These are phyloP conservation scores for Rusavskia elegans DNA, from an alignment of 495 filamentous ascomycete genomes.

Conservation along the genomic window DNA sequence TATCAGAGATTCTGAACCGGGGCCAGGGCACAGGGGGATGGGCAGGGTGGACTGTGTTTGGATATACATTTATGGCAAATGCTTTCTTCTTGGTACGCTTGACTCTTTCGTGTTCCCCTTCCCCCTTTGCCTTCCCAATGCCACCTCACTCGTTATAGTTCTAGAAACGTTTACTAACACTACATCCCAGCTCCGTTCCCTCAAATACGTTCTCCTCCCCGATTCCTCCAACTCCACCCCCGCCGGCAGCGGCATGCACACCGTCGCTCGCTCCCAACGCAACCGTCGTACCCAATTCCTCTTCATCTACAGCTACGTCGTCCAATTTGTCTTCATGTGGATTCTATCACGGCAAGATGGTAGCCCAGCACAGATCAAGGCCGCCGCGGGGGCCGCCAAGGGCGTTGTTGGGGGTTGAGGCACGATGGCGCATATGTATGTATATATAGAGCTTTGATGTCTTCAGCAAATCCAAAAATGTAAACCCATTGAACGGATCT, in stretches of 20 bases:
- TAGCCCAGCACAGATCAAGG: background rate
- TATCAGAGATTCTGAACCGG: conserved; percentile 60
- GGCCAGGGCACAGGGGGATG: conserved; percentile 69
- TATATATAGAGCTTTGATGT: too few species aligned
- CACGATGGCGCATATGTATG: too few species aligned
- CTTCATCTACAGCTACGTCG: conserved; percentile 85
- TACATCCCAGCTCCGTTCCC: conserved; percentile 60
- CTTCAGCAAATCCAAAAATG: too few species aligned
- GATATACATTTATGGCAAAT: conserved; percentile 83
- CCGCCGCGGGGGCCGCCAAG: background rate
- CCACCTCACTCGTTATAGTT: background rate
- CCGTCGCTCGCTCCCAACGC: conserved; percentile 65
- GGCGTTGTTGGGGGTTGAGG: too few species aligned
- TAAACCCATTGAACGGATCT: too few species aligned
- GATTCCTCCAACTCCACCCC: conserved; percentile 51
- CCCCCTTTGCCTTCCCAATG: too few species aligned
- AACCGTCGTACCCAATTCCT: conserved; percentile 88
- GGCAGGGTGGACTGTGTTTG: conserved; percentile 77
- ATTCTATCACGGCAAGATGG: conserved; percentile 48
- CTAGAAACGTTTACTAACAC: conserved; percentile 11
- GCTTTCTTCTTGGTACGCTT: conserved; percentile 79
- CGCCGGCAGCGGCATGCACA: conserved; percentile 53
- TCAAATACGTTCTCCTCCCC: conserved; percentile 91
- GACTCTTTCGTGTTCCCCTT: background rate
- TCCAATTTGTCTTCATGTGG: conserved; percentile 94